Conservation (phyloP, 495 filamentous ascomycete genomes). For the Glonium stellatum region DNA sequence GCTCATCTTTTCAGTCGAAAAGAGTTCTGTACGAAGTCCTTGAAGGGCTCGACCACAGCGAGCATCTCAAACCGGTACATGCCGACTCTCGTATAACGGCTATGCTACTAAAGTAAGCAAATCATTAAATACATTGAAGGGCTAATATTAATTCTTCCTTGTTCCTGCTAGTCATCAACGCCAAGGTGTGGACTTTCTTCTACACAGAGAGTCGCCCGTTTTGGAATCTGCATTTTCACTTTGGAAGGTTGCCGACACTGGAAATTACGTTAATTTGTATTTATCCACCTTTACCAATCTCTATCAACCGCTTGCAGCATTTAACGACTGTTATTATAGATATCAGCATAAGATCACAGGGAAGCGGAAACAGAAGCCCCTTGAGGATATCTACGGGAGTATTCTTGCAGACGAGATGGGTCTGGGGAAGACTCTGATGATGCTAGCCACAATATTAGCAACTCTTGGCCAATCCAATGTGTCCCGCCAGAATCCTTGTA, state of each 20-base stretch:
- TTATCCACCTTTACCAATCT: background rate
- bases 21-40: background rate
- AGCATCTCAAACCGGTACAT: background rate
- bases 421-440: slow-evolving; percentile 15
- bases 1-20: background rate
- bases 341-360: slow-evolving; percentile 3
- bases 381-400: slow-evolving; percentile 7
- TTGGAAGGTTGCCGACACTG: slow-evolving; percentile 3
- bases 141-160: background rate
- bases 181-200: slow-evolving; percentile 7
- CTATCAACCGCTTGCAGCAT: background rate
- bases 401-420: slow-evolving; percentile 23
- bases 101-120: slow-evolving; percentile 5
- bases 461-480: slow-evolving; percentile 1
- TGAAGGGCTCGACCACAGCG: background rate
- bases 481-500: no score
- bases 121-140: background rate
- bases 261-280: background rate
- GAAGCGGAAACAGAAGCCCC: background rate
- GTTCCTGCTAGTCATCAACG: slow-evolving; percentile 8
- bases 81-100: slow-evolving; percentile 1
- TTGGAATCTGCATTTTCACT: slow-evolving; percentile 3
- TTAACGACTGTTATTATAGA: slow-evolving; percentile 3
- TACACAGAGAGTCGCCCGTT: slow-evolving; percentile 3
- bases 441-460: slow-evolving; percentile 9